Evolutionary conservation across 2,329 filamentous ascomycete species (phyloP).

Genomic region (Botrytis fabae): DNA sequence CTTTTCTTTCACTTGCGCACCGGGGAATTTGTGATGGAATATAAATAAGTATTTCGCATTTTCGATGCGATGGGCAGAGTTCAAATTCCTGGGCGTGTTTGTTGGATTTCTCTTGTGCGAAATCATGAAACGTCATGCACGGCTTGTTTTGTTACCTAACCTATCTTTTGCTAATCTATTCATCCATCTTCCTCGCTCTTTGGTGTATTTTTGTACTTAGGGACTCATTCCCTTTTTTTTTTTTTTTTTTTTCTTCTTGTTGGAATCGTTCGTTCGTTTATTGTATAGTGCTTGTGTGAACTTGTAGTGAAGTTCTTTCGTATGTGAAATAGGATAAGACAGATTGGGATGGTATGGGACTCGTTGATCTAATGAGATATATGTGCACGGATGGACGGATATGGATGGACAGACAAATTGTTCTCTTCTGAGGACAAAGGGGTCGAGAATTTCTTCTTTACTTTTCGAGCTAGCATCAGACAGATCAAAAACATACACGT

Average conservation of each 20-base stretch:
- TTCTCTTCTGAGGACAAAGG: not conserved
- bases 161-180: slow-evolving; percentile 6
- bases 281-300: not conserved
- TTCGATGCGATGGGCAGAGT: not conserved
- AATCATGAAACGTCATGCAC: not conserved
- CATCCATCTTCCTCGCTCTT: slow-evolving; percentile 24
- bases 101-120: not conserved
- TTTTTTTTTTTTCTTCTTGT: not conserved
- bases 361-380: slow-evolving; percentile 2
- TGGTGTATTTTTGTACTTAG: slow-evolving; percentile 7
- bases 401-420: not conserved
- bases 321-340: not conserved
- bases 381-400: not conserved
- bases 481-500: slow-evolving; percentile 3
- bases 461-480: slow-evolving; percentile 1
- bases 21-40: not conserved
- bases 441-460: not conserved
- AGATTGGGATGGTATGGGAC: not conserved
- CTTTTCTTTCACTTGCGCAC: not conserved
- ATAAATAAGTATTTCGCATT: not conserved
- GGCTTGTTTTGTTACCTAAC: slow-evolving; percentile 9
- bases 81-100: not conserved
- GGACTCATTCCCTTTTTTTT: no score
- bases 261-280: not conserved
- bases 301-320: not conserved